A percentile compares a stretch with the other conserved stretches of the same genome.
Conservation (phyloP, 2,329 filamentous ascomycete species). For the Cephalotrichum gorgonifer region DNA sequence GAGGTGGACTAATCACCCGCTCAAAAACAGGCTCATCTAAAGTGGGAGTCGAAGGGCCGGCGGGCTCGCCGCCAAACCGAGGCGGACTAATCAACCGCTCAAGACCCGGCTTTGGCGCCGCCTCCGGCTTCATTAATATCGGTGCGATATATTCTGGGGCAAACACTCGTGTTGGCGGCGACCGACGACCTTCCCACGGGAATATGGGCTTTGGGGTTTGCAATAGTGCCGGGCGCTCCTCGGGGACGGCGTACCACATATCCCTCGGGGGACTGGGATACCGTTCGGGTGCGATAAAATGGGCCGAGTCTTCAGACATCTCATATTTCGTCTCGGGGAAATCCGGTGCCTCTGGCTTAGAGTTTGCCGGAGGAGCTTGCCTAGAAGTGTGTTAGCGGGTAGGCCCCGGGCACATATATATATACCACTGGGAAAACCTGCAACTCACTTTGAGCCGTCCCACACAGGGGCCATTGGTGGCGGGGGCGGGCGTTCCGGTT, state of each 20-base stretch:
- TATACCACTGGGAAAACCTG: not conserved
- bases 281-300: slow-evolving; percentile 65
- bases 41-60: not conserved
- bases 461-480: slow-evolving; percentile 29
- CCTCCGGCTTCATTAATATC: not conserved
- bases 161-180: slow-evolving; percentile 56
- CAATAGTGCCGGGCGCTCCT: slow-evolving; percentile 38
- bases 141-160: slow-evolving; percentile 5
- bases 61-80: not conserved
- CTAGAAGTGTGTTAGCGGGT: slow-evolving; percentile 24
- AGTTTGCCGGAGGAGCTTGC: slow-evolving; percentile 52
- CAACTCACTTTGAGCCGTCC: slow-evolving; percentile 43
- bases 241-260: slow-evolving; percentile 82
- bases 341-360: slow-evolving; percentile 75
- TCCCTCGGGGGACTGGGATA: slow-evolving; percentile 78
- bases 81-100: not conserved
- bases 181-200: slow-evolving; percentile 72
- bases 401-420: not conserved
- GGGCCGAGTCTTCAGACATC: slow-evolving; percentile 67
- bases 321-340: slow-evolving; percentile 70
- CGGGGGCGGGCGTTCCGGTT: slow-evolving; percentile 6
- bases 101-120: not conserved
- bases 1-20: not conserved
- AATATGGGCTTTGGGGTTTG: slow-evolving; percentile 63
- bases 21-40: not conserved